Evolutionary conservation across 2,329 filamentous ascomycete species (phyloP).

Genomic region (Ceratocystis cubensis): DNA sequence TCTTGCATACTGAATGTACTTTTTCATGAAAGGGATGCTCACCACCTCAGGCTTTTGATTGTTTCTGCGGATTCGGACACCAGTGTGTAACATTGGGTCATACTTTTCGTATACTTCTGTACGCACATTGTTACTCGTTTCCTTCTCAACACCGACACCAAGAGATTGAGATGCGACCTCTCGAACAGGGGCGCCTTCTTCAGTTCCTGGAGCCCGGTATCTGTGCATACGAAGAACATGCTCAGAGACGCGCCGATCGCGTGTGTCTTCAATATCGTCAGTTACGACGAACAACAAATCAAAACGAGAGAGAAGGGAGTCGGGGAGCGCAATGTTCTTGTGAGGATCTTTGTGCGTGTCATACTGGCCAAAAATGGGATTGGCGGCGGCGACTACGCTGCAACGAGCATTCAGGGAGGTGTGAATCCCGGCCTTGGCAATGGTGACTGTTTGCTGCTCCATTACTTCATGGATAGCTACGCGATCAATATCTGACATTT

Average conservation of each 20-base stretch:
- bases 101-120: conserved; percentile 94
- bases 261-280: conserved; percentile 90
- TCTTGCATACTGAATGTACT: conserved; percentile 98
- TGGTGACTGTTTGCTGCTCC: conserved; percentile 99
- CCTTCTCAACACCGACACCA: conserved; percentile 72
- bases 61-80: conserved; percentile 66
- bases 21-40: conserved; percentile 97
- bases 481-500: conserved; percentile 97
- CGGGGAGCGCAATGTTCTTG: conserved; percentile 93
- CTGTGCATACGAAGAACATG: conserved; percentile 96
- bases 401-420: conserved; percentile 94
- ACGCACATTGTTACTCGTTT: conserved; percentile 56
- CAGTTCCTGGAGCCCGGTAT: conserved; percentile 81
- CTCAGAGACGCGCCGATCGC: conserved; percentile 84
- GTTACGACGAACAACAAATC: conserved; percentile 96
- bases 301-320: conserved; percentile 94
- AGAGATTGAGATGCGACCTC: conserved; percentile 76
- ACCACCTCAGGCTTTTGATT: conserved; percentile 74
- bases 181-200: conserved; percentile 87
- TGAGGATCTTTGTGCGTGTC: conserved; percentile 97
- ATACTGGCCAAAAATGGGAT: conserved; percentile 96
- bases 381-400: conserved; percentile 90
- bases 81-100: conserved; percentile 88
- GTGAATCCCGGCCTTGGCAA: conserved; percentile 96
- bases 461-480: conserved; percentile 99